Conservation (phyloP, 2,329 filamentous ascomycete species). For the Ophioceras dolichostomum region DNA sequence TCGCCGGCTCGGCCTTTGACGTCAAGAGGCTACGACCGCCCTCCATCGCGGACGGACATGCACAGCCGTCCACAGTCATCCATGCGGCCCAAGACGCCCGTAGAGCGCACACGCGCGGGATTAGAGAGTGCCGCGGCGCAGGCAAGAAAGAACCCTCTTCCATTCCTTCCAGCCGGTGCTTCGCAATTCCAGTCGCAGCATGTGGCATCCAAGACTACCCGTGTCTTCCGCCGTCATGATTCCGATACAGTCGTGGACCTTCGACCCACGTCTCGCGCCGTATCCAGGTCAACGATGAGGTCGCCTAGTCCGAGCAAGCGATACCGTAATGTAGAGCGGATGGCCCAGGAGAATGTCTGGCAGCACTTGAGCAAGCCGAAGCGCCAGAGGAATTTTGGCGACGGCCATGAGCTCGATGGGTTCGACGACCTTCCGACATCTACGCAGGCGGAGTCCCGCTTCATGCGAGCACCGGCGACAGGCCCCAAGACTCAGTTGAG, state of each 20-base stretch:
- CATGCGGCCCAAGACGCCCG: slow-evolving; percentile 58
- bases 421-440: slow-evolving; percentile 96
- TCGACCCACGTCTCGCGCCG: slow-evolving; percentile 42
- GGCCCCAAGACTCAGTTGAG: slow-evolving; percentile 52
- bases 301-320: slow-evolving; percentile 46
- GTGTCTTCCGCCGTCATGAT: slow-evolving; percentile 67
- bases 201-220: slow-evolving; percentile 55
- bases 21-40: slow-evolving; percentile 38
- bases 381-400: slow-evolving; percentile 65
- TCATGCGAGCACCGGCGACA: slow-evolving; percentile 64
- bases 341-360: slow-evolving; percentile 34
- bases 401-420: slow-evolving; percentile 81
- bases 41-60: slow-evolving; percentile 44
- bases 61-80: slow-evolving; percentile 33
- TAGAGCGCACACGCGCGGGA: slow-evolving; percentile 43
- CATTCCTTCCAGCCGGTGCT: slow-evolving; percentile 69
- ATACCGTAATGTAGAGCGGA: slow-evolving; percentile 25
- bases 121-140: slow-evolving; percentile 39
- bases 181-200: slow-evolving; percentile 62
- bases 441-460: slow-evolving; percentile 66
- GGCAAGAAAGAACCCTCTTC: slow-evolving; percentile 47
- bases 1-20: slow-evolving; percentile 35
- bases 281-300: slow-evolving; percentile 45
- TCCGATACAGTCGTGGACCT: slow-evolving; percentile 57
- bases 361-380: slow-evolving; percentile 64